Conservation (phyloP, 306 rosid species). For the Dalbergia oliveri region DNA sequence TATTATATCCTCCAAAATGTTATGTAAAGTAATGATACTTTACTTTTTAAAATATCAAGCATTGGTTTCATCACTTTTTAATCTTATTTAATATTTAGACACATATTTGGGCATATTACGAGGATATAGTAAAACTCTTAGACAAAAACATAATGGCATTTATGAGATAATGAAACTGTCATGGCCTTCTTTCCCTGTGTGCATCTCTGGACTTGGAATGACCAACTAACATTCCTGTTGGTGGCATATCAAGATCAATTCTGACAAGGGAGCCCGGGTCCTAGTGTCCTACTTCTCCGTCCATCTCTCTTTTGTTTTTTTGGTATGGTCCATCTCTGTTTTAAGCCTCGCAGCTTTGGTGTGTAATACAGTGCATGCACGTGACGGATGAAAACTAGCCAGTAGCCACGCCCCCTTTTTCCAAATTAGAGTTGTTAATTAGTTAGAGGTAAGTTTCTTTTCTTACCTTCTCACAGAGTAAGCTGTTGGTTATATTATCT, state of each 20-base stretch:
- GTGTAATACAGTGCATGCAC: slow-evolving; percentile 54
- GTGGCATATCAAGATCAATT: slow-evolving; percentile 58
- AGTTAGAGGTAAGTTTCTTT: too few species aligned
- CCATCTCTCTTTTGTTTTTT: neutral
- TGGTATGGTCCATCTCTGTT: neutral
- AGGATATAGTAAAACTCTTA: too few species aligned
- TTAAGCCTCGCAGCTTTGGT: slow-evolving; percentile 38
- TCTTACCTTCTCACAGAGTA: too few species aligned
- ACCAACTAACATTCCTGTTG: slow-evolving; percentile 47
- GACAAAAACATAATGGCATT: neutral
- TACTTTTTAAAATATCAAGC: too few species aligned
- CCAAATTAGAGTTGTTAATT: neutral
- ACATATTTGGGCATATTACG: too few species aligned
- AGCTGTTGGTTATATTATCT: too few species aligned
- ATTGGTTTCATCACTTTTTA: too few species aligned
- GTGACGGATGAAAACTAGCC: slow-evolving; percentile 59
- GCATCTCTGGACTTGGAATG: neutral
- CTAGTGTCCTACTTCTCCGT: slow-evolving; percentile 48
- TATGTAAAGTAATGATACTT: too few species aligned
- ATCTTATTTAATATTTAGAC: too few species aligned
- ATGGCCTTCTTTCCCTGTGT: neutral
- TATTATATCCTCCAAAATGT: too few species aligned
- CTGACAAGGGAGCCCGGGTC: slow-evolving; percentile 44
- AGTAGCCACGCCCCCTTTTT: slow-evolving; percentile 52
- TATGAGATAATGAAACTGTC: neutral